Percentiles rank a stretch among this genome's conserved stretches.
Evolutionary conservation across 805 yeast genomes (phyloP).

Genomic region (Saturnispora ahearnii): DNA sequence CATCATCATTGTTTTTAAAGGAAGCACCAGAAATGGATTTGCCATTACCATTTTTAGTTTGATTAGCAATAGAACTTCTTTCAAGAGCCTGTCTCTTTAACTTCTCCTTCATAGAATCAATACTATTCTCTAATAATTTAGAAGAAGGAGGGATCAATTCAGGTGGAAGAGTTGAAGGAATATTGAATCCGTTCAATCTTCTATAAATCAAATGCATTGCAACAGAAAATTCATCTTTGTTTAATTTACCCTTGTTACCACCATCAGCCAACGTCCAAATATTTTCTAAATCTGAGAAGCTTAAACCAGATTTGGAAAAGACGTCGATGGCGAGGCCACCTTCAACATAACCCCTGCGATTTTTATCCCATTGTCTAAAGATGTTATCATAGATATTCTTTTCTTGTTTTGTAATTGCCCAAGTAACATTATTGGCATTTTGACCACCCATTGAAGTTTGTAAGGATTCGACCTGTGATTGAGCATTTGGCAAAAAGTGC

Average conservation of each 20-base stretch:
- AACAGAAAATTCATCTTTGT: conserved; percentile 85
- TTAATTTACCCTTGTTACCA: conserved; percentile 72
- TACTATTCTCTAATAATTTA: conserved; percentile 60
- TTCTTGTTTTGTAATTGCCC: conserved; percentile 85
- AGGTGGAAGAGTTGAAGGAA: conserved; percentile 78
- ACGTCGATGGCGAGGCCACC: conserved; percentile 79
- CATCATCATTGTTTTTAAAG: conserved; percentile 69
- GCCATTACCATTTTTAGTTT: not conserved
- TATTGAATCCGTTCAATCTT: conserved; percentile 76
- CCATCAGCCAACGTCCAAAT: conserved; percentile 89
- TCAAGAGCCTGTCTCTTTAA: conserved; percentile 33
- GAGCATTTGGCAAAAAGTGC: conserved; percentile 53
- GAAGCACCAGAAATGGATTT: conserved; percentile 36
- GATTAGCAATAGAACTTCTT: conserved; percentile 17
- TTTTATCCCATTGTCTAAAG: conserved; percentile 78
- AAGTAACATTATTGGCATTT: conserved; percentile 46
- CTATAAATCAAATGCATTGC: conserved; percentile 97
- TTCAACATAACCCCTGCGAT: conserved; percentile 57
- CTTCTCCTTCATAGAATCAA: conserved; percentile 60
- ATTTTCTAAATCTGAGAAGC: conserved; percentile 74
- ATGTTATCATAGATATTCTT: conserved; percentile 79
- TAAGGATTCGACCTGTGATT: conserved; percentile 21
- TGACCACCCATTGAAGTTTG: conserved; percentile 25
- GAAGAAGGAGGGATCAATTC: conserved; percentile 85
- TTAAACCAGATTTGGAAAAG: conserved; percentile 84